Evolutionary conservation across 176 grass and related monocot genomes (phyloP).

Genomic region (Eragrostis curvula): DNA sequence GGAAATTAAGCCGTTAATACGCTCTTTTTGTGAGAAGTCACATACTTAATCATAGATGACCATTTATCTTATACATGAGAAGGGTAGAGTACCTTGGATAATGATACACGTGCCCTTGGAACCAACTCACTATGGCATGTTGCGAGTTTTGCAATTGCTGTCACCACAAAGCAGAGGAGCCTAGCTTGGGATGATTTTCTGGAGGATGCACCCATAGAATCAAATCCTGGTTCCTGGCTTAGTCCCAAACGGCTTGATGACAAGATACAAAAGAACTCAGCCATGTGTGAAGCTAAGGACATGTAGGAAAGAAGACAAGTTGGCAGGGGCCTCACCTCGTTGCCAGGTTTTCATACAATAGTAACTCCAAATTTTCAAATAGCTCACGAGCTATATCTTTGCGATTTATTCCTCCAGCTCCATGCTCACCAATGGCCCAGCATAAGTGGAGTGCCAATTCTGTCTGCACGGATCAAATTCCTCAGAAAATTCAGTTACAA

Average conservation of each 20-base stretch:
- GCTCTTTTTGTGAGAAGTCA: constrained; percentile 15
- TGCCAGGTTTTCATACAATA: constrained; percentile 91
- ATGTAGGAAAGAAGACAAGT: constrained; percentile 1
- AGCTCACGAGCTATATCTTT: constrained; percentile 91
- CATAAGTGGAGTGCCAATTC: constrained; percentile 94
- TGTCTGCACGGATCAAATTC: constrained; percentile 51
- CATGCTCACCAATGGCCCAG: constrained; percentile 95
- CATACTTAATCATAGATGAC: constrained; percentile 2
- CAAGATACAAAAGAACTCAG: constrained; percentile 49
- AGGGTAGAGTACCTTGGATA: constrained; percentile 68
- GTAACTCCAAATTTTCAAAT: constrained; percentile 91
- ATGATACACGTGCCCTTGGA: constrained; percentile 77
- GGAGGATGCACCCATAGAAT: constrained; percentile 64
- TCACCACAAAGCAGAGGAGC: constrained; percentile 95
- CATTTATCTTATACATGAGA: constrained; percentile 18
- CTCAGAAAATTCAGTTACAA: constrained; percentile 22
- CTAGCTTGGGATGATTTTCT: constrained; percentile 80
- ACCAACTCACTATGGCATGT: constrained; percentile 94
- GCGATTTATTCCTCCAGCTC: constrained; percentile 71
- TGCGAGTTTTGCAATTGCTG: constrained; percentile 88
- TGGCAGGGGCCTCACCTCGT: constrained; percentile 62
- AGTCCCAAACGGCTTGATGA: constrained; percentile 68
- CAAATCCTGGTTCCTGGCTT: constrained; percentile 73
- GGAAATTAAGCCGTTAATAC: background rate
- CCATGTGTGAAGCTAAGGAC: constrained; percentile 1